Evolutionary conservation across 495 filamentous ascomycete species (phyloP), one percentile per base, ranked within the genome.

Genomic region (Glonium stellatum): DNA sequence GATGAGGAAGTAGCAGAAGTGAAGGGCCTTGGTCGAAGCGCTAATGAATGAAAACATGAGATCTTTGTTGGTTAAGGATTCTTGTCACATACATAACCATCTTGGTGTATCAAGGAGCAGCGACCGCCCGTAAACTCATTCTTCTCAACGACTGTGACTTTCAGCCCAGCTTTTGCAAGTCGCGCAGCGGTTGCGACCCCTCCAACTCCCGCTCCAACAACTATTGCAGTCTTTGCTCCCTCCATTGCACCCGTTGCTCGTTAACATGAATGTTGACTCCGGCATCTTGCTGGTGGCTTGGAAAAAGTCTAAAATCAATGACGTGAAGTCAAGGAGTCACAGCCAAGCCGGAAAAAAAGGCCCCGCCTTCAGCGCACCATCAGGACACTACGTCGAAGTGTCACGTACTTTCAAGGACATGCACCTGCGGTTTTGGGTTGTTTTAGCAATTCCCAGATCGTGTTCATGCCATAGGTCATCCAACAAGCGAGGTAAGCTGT

Each of bases 1-100:
- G 73, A 49, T 76, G 77, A 4, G 85, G 86, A 31, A 89, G 82
- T 5, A 89, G 73, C 1, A 89, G 78, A 4, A 88, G 77, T 0
- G 84, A 87, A 0, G 85, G 85, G 0, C 85, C 85, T 76, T 87
- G 84, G 67, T 88, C 85, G 73, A 88, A 88, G 22, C 85, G 79
- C 78, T 83, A 18, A 51, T 13, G 18, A 53, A 51, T 51, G 48
- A 25, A 22, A 31, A 15, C 11, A 27, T 51, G 48, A 25, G 48
- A 51, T 5, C 1, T 31, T 2, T 51, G 48, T 13, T 25, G 31
- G 19, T 10, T 5, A 0, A 51, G 48, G 9, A 51, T 15, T 25
- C 5, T 23, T 59, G 18, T 52, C 4, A 53, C 74, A 51, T 55
- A 77, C 78, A 64, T 82, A 82, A 31, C 78, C 82, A 54, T 78